Conservation (phyloP, 202 grass and related monocot species). For the Cymbopogon flexuosus region DNA sequence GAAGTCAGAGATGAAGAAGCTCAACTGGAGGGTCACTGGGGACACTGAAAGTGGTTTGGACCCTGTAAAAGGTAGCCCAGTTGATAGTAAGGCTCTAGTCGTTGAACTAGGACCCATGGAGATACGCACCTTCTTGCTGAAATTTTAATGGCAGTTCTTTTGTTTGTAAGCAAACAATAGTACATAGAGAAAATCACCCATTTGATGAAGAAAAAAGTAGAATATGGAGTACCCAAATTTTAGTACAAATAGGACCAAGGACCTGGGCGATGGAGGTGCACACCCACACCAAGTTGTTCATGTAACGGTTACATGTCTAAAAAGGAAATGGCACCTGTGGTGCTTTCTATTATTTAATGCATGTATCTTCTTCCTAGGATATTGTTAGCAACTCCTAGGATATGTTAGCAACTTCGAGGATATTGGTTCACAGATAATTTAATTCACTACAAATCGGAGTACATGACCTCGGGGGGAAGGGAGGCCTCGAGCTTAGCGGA, state of each 20-base stretch:
- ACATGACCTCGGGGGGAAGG: too few species aligned
- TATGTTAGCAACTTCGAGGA: too few species aligned
- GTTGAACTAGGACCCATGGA: constrained; percentile 84
- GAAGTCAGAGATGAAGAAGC: constrained; percentile 72
- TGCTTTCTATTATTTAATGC: not conserved
- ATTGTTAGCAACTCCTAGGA: too few species aligned
- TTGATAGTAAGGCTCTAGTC: not conserved
- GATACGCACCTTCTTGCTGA: constrained; percentile 81
- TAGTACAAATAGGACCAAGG: not conserved
- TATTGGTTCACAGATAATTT: too few species aligned
- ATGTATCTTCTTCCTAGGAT: not conserved
- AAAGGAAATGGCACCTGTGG: not conserved
- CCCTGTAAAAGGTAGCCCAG: too few species aligned
- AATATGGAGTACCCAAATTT: not conserved
- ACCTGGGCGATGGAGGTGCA: not conserved
- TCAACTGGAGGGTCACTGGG: constrained; percentile 53
- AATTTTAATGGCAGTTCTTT: constrained; percentile 34
- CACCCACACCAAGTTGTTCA: not conserved
- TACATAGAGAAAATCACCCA: not conserved
- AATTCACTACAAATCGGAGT: too few species aligned
- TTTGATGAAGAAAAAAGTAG: not conserved
- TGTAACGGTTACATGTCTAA: not conserved
- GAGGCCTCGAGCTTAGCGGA: too few species aligned
- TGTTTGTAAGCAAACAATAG: not conserved
- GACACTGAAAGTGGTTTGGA: not conserved